Base-by-base conservation (phyloP, 2,329 filamentous ascomycete genomes). In the Fusarium albosuccineum region DNA sequence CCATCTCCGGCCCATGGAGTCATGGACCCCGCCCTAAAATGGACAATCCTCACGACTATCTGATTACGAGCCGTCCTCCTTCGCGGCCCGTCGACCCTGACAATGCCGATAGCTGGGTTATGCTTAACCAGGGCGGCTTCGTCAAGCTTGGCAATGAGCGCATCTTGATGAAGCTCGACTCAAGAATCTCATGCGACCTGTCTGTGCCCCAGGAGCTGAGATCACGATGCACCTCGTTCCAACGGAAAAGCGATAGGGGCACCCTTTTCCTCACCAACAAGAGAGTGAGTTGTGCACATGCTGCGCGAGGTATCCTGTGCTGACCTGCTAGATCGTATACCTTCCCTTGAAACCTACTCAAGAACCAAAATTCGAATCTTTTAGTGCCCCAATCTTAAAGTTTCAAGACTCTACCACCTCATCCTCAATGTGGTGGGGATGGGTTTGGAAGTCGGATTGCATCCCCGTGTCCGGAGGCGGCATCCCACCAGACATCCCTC, bases 371-470 rank as follows among this genome's bases (percentile, higher is more conserved):
- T 88, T 97, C 75, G 90, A 95, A 77, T 97, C 94, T 50, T 97
- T 98, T 80, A 93, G 93, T 41, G 90, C 91, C 0, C 94, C 94
- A 40, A 91, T 97, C 63, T 86, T 97, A 67, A 94, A 95, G 76
- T 87, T 97, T 44, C 88, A 92, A 78, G 95, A 98, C 79, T 92
- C 92, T 7, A 92, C 92, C 74, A 92, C 97, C 63, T 79, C 77
- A 9, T 89, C 91, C 33, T 92, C 94, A 3, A 94, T 95, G 34
- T 97, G 94, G 84, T 97, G 97, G 78, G 94, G 95, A 17, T 97
- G 97, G 83, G 91, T 92, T 68, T 98, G 94, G 94, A 89, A 89
- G 57, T 91, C 92, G 26, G 82, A 91, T 44, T 89, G 97, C 60
- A 91, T 91, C 72, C 93, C 95, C 2, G 92, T 97, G 26, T 82